Conservation (phyloP, 2,329 filamentous ascomycete genomes). For the Pestalotiopsis sp. region DNA sequence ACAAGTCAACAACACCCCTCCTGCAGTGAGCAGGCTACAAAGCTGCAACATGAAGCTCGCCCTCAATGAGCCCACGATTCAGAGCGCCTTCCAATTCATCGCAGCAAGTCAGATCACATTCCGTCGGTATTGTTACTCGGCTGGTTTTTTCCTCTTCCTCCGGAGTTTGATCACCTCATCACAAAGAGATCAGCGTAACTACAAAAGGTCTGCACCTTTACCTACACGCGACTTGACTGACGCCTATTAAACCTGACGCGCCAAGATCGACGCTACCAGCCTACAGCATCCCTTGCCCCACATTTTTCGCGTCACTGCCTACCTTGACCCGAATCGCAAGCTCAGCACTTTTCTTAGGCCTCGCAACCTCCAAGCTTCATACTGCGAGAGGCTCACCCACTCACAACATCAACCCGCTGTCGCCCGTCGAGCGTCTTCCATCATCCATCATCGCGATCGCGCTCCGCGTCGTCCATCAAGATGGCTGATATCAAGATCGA, state of each 20-base stretch:
- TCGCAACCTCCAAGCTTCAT: background rate
- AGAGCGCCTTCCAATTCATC: too few relatives aligned
- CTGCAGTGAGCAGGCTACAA: too few relatives aligned
- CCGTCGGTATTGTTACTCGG: too few relatives aligned
- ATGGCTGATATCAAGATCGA: slow-evolving; percentile 93
- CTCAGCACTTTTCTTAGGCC: slow-evolving; percentile 10
- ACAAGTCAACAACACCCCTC: too few relatives aligned
- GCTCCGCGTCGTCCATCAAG: slow-evolving; percentile 33
- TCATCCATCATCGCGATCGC: slow-evolving; percentile 10
- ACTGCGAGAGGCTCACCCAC: background rate
- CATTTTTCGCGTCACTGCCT: slow-evolving; percentile 12
- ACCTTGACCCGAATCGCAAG: background rate
- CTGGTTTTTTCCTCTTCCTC: too few relatives aligned
- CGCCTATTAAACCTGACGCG: slow-evolving; percentile 11
- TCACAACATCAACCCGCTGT: background rate
- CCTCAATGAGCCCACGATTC: too few relatives aligned
- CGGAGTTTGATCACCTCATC: too few relatives aligned
- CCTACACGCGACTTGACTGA: background rate
- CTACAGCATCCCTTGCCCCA: background rate
- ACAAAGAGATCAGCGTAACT: too few relatives aligned
- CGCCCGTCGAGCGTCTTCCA: slow-evolving; percentile 5
- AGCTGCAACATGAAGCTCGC: too few relatives aligned
- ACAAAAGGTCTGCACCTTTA: background rate
- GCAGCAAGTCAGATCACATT: too few relatives aligned
- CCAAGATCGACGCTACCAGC: background rate